phyloP scores from a whole-genome alignment of 179 eudicot genomes.

The Silene vulgaris region DNA sequence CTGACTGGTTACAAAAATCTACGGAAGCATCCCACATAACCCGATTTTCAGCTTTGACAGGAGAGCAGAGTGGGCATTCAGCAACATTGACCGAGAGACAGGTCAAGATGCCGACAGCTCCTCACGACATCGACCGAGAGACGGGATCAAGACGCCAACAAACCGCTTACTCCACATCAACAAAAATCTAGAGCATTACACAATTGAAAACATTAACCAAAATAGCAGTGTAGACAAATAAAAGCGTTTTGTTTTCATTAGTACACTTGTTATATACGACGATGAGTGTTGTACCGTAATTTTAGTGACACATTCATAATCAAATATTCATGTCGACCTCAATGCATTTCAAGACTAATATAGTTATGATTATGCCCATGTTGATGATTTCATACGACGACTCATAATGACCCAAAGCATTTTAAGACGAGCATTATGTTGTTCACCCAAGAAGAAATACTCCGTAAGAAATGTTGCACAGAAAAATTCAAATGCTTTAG shows the following conservation, averaged over 20 bases:
- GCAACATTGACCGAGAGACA: constrained; percentile 10
- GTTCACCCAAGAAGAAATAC: background rate
- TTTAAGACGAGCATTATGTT: background rate
- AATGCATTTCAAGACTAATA: too few species aligned
- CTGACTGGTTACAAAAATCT: constrained; percentile 2
- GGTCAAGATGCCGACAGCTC: background rate
- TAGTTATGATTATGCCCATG: too few species aligned
- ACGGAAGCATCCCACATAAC: background rate
- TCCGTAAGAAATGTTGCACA: background rate
- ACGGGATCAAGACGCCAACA: constrained; percentile 11
- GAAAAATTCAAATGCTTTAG: background rate
- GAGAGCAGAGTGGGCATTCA: background rate
- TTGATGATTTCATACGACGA: too few species aligned
- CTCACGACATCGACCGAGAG: background rate
- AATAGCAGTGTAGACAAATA: background rate
- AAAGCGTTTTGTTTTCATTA: too few species aligned
- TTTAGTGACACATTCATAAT: too few species aligned
- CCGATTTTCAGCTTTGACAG: background rate
- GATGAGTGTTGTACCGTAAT: too few species aligned
- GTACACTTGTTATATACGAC: too few species aligned
- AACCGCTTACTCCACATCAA: constrained; percentile 39
- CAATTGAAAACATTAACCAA: background rate
- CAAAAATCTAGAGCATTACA: constrained; percentile 45
- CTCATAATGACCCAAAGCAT: too few species aligned
- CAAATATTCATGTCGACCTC: too few species aligned